Conservation (phyloP, 139 green algal species). For the Chlamydomonas sp. region DNA sequence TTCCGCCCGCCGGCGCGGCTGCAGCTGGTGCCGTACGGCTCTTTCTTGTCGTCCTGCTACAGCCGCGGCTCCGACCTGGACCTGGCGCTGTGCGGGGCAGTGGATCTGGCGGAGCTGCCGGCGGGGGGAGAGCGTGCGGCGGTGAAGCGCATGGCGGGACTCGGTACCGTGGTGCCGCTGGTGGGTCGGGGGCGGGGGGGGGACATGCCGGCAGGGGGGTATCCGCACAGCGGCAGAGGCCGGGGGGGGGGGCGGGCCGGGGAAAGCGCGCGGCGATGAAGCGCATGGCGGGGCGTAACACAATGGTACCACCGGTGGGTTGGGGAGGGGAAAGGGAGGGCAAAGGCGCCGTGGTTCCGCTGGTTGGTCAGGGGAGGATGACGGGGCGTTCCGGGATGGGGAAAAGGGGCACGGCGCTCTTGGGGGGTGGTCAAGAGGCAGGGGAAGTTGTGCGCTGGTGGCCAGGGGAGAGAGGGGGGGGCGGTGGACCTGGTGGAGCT, state of each 20-base stretch:
- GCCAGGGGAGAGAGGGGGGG: no score
- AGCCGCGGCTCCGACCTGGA: constrained; percentile 20
- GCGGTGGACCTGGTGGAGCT: neutral
- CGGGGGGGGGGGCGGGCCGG: neutral
- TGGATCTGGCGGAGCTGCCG: neutral
- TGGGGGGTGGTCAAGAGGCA: no score
- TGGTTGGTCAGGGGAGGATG: no score
- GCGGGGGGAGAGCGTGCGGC: neutral
- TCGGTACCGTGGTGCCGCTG: neutral
- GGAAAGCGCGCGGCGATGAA: no score
- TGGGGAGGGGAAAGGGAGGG: neutral
- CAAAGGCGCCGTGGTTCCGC: no score
- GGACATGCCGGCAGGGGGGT: neutral
- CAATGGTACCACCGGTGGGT: neutral
- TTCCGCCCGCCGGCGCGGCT: neutral
- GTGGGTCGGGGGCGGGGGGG: neutral
- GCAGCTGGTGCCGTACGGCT: constrained; percentile 18
- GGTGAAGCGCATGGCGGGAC: no score
- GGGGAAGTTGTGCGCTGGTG: no score
- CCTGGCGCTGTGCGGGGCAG: neutral
- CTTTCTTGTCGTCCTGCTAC: constrained; percentile 24
- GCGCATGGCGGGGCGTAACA: no score
- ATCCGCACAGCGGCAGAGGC: neutral
- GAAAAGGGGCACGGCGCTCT: no score
- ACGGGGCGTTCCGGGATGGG: no score